Evolutionary conservation across 306 rosid species (phyloP), one percentile per base, ranked within the genome.

Genomic region (Ochetophila trinervis): DNA sequence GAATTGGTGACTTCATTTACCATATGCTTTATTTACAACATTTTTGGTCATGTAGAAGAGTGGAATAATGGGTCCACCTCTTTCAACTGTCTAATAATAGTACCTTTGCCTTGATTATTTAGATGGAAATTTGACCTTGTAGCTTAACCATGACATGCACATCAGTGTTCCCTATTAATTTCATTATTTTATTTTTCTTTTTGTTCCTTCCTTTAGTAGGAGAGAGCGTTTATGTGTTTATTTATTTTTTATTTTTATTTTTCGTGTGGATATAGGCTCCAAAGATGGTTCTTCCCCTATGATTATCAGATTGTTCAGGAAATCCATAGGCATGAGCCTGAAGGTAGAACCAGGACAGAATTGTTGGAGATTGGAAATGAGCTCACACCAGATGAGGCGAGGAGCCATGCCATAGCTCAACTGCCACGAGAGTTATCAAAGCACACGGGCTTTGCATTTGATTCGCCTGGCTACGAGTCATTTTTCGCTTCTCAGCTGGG

Each of bases 401-500:
- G 95, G 88, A 87, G 95, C 82, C 76, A 80, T 21, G 95, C 95
- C 36, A 49, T 93, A 63, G 69, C 98, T 68, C 93, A 84, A 69
- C 95, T 93, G 44, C 98, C 98, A 8, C 86, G 80, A 5, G 91
- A 80, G 71, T 6, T 78, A 70, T 93, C 95, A 21, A 93, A 77
- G 76, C 91, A 93, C 81, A 93, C 96, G 0, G 98, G 98, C 47
- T 93, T 93, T 74, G 98, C 96, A 62, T 92, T 93, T 23, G 96
- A 93, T 70, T 92, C 95, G 52, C 96, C 96, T 11, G 91, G 98
- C 69, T 93, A 89, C 1, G 96, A 93, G 76, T 93, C 98, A 2
- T 93, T 89, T 70, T 93, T 93, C 4, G 96, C 96, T 10, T 68
- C 95, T 57, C 98, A 89, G 84, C 81, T 74, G 2, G 97, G 98